Evolutionary conservation across 306 rosid species (phyloP).

Genomic region (Datisca glomerata): DNA sequence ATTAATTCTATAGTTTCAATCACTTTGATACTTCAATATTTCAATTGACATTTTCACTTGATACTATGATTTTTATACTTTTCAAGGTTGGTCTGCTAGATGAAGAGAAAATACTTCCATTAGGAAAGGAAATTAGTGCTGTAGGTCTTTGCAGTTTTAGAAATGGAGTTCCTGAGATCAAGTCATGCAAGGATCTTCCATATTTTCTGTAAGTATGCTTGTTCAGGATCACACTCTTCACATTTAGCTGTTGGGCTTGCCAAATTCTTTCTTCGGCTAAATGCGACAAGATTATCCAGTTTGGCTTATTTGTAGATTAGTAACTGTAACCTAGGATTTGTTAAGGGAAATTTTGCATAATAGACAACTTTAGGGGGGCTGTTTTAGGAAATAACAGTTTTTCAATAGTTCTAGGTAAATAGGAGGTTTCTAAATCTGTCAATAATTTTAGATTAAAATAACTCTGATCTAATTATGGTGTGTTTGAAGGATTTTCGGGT

Average conservation of each 20-base stretch:
- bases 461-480: too few species aligned
- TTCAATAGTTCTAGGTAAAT: too few species aligned
- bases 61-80: too few species aligned
- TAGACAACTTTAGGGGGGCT: too few species aligned
- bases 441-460: too few species aligned
- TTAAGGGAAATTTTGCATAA: too few species aligned
- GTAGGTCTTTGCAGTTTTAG: conserved; percentile 59
- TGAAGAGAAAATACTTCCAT: conserved; percentile 78
- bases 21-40: background rate
- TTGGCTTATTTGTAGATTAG: too few species aligned
- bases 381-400: too few species aligned
- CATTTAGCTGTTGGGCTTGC: background rate
- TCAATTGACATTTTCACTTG: conserved; percentile 9
- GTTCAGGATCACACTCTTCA: background rate
- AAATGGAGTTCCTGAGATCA: conserved; percentile 61
- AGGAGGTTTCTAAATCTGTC: too few species aligned
- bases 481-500: too few species aligned
- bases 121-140: conserved; percentile 73
- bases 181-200: conserved; percentile 73
- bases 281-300: conserved; percentile 1
- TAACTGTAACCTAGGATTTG: too few species aligned
- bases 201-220: conserved; percentile 62
- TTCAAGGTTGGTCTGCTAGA: conserved; percentile 79
- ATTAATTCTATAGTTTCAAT: background rate
- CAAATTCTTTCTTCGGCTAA: too few species aligned